Base-by-base conservation (phyloP, 1,284 basidiomycete species). In the Thelephora terrestris region DNA sequence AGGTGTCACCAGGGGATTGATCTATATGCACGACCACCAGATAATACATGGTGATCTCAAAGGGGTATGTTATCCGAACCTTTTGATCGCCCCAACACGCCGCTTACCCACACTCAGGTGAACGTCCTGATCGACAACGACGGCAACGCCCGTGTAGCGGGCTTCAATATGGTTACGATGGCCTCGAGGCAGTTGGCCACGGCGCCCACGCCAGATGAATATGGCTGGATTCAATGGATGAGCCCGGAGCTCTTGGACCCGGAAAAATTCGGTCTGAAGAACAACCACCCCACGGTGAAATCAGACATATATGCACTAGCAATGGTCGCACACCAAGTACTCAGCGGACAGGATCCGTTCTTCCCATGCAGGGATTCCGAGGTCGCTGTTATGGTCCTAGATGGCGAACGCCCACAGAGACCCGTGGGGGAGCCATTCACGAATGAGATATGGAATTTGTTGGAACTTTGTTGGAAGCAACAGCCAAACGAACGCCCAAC, bases 181-280 rank as follows among this genome's bases (percentile, higher is more conserved):
- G 25, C 25, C 25, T 27, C 25, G 25, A 9, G 25, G 5, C 25
- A 27, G 25, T 27, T 9, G 9, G 9, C 9, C 5, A 27, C 4
- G 25, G 9, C 25, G 9, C 40, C 39, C 10, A 48, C 50, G 6
- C 18, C 5, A 6, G 38, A 46, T 18, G 44, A 25, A 3, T 49
- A 52, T 20, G 52, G 52, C 7, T 47, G 43, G 14, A 38, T 47
- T 17, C 40, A 48, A 12, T 58, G 56, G 56, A 49, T 50, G 45
- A 54, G 54, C 2, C 57, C 56, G 5, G 56, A 58, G 40, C 36
- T 54, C 18, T 21, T 52, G 14, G 37, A 36, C 25, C 47, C 43
- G 9, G 45, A 45, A 25, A 21, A 20, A 5, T 42, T 35, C 17
- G n/a, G 29, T 6, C 16, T 35, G 17, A n/a, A 17, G 6, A 35